A percentile compares a stretch with the other conserved stretches of the same genome.
These are phyloP conservation scores for Fusarium siculi DNA, from an alignment of 2,329 filamentous ascomycete genomes.

Conservation along the genomic window DNA sequence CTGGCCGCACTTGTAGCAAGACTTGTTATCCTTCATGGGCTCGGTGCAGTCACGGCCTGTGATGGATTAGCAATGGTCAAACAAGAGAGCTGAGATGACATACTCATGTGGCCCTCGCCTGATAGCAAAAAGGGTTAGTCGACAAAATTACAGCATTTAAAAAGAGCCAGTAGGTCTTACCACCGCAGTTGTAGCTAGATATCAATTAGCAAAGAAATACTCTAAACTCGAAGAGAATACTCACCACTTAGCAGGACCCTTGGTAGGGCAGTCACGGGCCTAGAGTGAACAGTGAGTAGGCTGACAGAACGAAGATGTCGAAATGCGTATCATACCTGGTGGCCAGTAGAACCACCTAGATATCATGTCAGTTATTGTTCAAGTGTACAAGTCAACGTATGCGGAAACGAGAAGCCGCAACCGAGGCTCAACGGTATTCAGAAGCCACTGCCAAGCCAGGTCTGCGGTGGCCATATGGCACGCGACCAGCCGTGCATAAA, in stretches of 20 bases:
- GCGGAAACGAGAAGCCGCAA: neutral
- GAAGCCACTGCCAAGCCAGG: constrained; percentile 3
- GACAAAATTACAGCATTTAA: neutral
- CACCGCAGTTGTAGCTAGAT: constrained; percentile 81
- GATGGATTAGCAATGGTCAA: constrained; percentile 21
- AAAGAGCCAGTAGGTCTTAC: constrained; percentile 57
- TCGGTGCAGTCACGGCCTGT: constrained; percentile 91
- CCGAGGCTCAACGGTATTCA: neutral
- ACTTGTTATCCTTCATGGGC: constrained; percentile 86
- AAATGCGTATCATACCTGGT: constrained; percentile 69
- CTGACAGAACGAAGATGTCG: neutral
- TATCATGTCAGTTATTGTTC: constrained; percentile 36
- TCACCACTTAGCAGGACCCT: constrained; percentile 84
- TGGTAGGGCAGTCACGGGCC: constrained; percentile 88
- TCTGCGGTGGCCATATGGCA: neutral
- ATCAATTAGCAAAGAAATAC: constrained; percentile 3
- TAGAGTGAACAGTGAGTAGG: constrained; percentile 48
- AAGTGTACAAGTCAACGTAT: neutral
- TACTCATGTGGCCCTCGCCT: constrained; percentile 81
- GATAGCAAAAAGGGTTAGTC: constrained; percentile 43
- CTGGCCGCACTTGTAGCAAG: constrained; percentile 82
- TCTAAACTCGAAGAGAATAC: constrained; percentile 43
- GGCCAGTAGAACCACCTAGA: constrained; percentile 76
- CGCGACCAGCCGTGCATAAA: neutral
- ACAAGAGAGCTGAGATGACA: constrained; percentile 49